Evolutionary conservation across 768 basidiomycete species (phyloP), one percentile per base, ranked within the genome.

Genomic region (Cyathus striatus): DNA sequence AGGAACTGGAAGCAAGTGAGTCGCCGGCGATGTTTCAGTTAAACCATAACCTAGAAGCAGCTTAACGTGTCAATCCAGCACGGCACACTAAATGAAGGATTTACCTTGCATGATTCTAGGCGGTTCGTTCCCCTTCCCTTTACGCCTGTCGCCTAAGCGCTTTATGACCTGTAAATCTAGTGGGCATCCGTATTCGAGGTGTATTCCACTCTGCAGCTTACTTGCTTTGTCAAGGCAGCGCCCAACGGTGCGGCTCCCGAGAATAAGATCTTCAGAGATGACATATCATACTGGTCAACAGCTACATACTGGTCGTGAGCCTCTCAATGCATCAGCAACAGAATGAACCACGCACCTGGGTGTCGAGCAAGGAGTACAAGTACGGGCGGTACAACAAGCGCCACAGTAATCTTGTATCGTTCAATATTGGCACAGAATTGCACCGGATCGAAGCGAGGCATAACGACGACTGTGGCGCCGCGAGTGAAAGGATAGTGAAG

Each of bases 221-320:
- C 75, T 18, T 76, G 64, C 18, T 69, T 63, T 2, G 77, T 75
- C 14, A 93, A 67, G 2, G 78, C 75, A 1, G 74, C 70, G 0
- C 85, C 83, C 2, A 93, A 63, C 0, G 92, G 91, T 1, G 92
- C 92, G 0, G 90, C 92, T 2, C 88, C 91, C 3, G 79, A 86
- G 47, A 79, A 70, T 24, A 92, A 50, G 3, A 72, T 52, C 17
- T 66, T 55, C 12, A 93, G 55, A 2, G 78, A 74, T 0, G 74
- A 73, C 36, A 93, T 51, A 54, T 92, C 73, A 57, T 85, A 84
- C 53, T 83, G 63, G 44, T 76, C 73, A 4, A 88, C 72, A 9
- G 75, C 85, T 84, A 41, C 3, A 40, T n/a, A n/a, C n/a, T n/a
- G n/a, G n/a, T n/a, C n/a, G n/a, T n/a, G n/a, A n/a, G n/a, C n/a